Conservation (phyloP, 805 yeast genomes). For the Candida wancherniae region DNA sequence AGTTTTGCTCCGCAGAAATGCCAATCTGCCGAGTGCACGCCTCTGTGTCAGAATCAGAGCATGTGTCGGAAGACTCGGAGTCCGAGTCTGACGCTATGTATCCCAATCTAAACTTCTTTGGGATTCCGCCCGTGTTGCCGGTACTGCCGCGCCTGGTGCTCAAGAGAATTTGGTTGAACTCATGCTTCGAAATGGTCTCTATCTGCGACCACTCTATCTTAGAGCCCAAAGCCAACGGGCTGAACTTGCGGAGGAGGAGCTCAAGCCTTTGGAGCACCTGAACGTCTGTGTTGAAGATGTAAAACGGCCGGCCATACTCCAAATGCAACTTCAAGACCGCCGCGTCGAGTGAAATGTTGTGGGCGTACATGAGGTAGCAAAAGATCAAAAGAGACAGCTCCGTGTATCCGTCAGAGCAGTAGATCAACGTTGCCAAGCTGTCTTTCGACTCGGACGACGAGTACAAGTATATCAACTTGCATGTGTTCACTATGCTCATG, state of each 20-base stretch:
- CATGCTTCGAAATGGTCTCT: conserved; percentile 26
- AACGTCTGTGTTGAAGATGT: conserved; percentile 75
- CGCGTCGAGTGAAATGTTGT: conserved; percentile 55
- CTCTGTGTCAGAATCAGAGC: conserved; percentile 15
- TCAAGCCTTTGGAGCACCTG: conserved; percentile 61
- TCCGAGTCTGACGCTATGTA: conserved; percentile 25
- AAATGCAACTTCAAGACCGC: conserved; percentile 63
- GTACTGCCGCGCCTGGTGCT: conserved; percentile 8
- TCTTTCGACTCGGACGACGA: conserved; percentile 27
- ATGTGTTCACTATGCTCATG: conserved; percentile 58
- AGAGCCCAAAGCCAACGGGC: conserved; percentile 40
- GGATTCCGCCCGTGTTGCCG: conserved; percentile 4
- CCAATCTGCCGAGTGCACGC: conserved; percentile 1
- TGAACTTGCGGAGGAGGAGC: conserved; percentile 50
- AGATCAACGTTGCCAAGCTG: conserved; percentile 49
- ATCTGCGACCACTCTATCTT: conserved; percentile 26
- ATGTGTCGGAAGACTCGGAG: conserved; percentile 15
- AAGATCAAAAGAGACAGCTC: conserved; percentile 76
- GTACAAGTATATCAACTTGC: conserved; percentile 56
- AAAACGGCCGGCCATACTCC: conserved; percentile 71
- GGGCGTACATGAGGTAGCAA: conserved; percentile 66
- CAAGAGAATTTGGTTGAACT: conserved; percentile 33
- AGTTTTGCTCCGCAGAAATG: conserved; percentile 14
- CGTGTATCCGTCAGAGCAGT: conserved; percentile 89
- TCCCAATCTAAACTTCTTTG: conserved; percentile 21